Evolutionary conservation across 148 eudicot genomes (phyloP), one percentile per base, ranked within the genome.

Genomic region (Heliamphora exappendiculata): DNA sequence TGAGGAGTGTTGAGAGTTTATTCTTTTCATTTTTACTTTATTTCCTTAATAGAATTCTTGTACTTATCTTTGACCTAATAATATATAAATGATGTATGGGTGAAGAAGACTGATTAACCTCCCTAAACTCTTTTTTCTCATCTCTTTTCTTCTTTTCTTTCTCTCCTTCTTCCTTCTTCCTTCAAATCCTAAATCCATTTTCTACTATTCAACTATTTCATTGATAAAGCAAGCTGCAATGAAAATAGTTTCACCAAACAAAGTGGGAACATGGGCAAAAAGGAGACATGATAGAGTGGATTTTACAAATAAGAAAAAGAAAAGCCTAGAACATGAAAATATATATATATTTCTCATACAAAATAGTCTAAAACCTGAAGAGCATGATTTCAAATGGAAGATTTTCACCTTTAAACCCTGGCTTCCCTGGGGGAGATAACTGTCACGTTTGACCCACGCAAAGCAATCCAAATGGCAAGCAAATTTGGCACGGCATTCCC

Each of bases 391-490:
- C 8, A 59, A 60, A n/a, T 34, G 41, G 24, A 49, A 50, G 59
- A 78, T 31, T 7, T 81, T 82, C 70, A 96, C 99, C 98, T 96
- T 96, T 72, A 96, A 76, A 82, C 99, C 98, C 4, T 96, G 99
- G 82, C 99, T 96, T 67, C 99, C 99, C 77, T 96, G 99, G 54
- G 99, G 99, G 37, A 96, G 96, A 88, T 96, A 96, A 86, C 99
- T 93, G 85, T 96, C 99, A 88, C 99, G 99, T 78, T 96, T 96
- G 63, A 96, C 99, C 99, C 99, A 96, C 13, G 99, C 98, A 85
- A 91, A 93, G 88, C 99, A 96, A 90, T 96, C 99, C 77, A 96
- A 82, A 78, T 96, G 99, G 83, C 99, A 96, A 78, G 99, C 94
- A 93, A 96, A 96, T 85, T 92, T 93, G 69, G 99, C 91, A 85